Conservation (phyloP, 2,329 filamentous ascomycete genomes). For the Rhynchosporium graminicola region DNA sequence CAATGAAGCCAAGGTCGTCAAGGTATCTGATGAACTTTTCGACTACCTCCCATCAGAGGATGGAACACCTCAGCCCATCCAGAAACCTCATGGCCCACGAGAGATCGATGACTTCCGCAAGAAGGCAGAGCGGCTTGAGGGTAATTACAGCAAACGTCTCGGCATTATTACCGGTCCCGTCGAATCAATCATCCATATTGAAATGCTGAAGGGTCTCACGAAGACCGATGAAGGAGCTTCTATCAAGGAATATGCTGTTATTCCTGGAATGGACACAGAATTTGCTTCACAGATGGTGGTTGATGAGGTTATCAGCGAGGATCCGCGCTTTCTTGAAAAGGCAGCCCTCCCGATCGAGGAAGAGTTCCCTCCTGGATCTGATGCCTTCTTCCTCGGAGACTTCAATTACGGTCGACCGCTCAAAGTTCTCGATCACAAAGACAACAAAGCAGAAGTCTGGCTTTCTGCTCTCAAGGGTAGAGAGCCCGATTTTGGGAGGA, state of each 20-base stretch:
- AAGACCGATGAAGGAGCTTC: slow-evolving; percentile 91
- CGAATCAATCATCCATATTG: slow-evolving; percentile 86
- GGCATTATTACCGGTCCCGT: slow-evolving; percentile 85
- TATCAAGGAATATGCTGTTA: slow-evolving; percentile 87
- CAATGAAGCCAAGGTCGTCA: slow-evolving; percentile 86
- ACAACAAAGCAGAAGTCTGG: slow-evolving; percentile 75
- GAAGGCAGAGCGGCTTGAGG: slow-evolving; percentile 82
- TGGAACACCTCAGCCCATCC: slow-evolving; percentile 60
- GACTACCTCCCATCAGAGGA: slow-evolving; percentile 74
- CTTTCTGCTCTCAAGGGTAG: slow-evolving; percentile 71
- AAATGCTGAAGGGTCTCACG: slow-evolving; percentile 86
- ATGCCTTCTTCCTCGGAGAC: slow-evolving; percentile 91
- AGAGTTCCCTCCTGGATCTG: slow-evolving; percentile 81
- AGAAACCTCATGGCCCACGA: slow-evolving; percentile 69
- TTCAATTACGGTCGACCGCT: slow-evolving; percentile 89
- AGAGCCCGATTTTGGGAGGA: slow-evolving; percentile 79
- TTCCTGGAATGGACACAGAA: slow-evolving; percentile 82
- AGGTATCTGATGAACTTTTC: slow-evolving; percentile 91
- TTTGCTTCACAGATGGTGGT: slow-evolving; percentile 92
- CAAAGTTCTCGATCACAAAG: slow-evolving; percentile 73
- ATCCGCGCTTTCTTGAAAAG: slow-evolving; percentile 89
- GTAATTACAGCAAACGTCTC: slow-evolving; percentile 84
- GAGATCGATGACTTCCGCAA: slow-evolving; percentile 83
- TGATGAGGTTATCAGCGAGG: slow-evolving; percentile 85
- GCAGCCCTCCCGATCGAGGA: slow-evolving; percentile 85